phyloP scores from a whole-genome alignment of 2,329 filamentous ascomycete species.

The Albifimbria verrucaria region DNA sequence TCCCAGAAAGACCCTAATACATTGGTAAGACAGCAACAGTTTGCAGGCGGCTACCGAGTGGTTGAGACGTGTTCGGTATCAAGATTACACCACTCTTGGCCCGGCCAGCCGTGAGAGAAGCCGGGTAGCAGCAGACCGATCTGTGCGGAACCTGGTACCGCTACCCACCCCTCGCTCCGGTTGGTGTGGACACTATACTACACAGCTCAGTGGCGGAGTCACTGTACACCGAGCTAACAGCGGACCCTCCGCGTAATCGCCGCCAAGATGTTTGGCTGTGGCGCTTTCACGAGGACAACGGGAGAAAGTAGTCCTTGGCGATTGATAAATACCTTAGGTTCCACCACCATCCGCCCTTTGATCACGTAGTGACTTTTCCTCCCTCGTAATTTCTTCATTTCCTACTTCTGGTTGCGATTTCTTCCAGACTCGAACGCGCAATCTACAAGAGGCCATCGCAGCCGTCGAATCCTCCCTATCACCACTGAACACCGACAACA shows the following conservation, averaged over 20 bases:
- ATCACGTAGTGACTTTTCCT: not conserved
- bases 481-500: slow-evolving; percentile 2
- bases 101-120: too few relatives aligned
- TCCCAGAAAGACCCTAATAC: not conserved
- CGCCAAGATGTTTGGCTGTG: not conserved
- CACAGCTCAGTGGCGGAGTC: not conserved
- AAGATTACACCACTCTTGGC: not conserved
- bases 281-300: not conserved
- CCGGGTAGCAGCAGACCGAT: not conserved
- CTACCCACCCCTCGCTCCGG: not conserved
- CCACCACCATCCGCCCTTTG: not conserved
- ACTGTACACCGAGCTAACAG: not conserved
- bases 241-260: not conserved
- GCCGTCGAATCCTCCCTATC: not conserved
- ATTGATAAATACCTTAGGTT: not conserved
- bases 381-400: not conserved
- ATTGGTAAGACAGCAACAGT: not conserved
- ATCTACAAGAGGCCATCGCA: not conserved
- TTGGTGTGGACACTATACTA: not conserved
- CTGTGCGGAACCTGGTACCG: not conserved
- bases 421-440: too few relatives aligned
- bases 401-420: too few relatives aligned
- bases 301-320: not conserved
- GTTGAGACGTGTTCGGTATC: not conserved
- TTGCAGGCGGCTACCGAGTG: not conserved